Percentiles rank a stretch among this genome's conserved stretches.
phyloP scores from a whole-genome alignment of 2,329 filamentous ascomycete genomes.

The Stemphylium beticola region DNA sequence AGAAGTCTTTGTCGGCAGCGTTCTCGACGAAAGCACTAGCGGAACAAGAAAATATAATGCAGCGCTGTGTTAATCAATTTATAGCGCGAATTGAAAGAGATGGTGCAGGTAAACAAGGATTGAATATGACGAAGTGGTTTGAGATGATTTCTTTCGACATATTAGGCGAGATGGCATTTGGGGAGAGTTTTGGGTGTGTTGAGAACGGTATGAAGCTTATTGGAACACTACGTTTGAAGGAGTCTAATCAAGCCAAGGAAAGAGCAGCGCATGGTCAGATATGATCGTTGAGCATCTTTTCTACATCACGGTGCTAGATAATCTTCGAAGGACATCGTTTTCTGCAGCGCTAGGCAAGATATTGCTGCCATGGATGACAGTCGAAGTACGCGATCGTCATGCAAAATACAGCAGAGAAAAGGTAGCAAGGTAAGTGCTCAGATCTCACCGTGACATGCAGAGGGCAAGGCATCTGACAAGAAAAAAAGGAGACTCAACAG shows the following conservation, averaged over 20 bases:
- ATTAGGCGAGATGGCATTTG: slow-evolving; percentile 1
- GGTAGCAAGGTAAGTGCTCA: too few relatives aligned
- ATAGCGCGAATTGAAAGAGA: neutral
- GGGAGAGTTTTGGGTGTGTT: neutral
- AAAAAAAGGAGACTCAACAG: neutral
- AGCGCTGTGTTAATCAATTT: neutral
- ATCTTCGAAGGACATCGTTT: neutral
- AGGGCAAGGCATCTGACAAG: too few relatives aligned
- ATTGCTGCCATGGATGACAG: neutral
- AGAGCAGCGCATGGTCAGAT: neutral
- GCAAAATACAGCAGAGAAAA: too few relatives aligned
- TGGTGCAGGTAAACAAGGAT: neutral
- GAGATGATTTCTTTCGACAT: slow-evolving; percentile 2
- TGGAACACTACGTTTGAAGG: too few relatives aligned
- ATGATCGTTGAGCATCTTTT: neutral
- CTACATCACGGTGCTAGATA: neutral
- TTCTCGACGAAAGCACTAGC: neutral
- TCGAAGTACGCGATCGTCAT: neutral
- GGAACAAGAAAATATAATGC: neutral
- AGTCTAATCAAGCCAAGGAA: neutral
- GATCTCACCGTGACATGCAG: too few relatives aligned
- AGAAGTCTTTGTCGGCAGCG: neutral
- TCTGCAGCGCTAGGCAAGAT: neutral
- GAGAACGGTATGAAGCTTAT: neutral
- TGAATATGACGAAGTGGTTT: neutral